These are phyloP conservation scores for Spathaspora girioi DNA, from an alignment of 805 yeast genomes.

Conservation along the genomic window DNA sequence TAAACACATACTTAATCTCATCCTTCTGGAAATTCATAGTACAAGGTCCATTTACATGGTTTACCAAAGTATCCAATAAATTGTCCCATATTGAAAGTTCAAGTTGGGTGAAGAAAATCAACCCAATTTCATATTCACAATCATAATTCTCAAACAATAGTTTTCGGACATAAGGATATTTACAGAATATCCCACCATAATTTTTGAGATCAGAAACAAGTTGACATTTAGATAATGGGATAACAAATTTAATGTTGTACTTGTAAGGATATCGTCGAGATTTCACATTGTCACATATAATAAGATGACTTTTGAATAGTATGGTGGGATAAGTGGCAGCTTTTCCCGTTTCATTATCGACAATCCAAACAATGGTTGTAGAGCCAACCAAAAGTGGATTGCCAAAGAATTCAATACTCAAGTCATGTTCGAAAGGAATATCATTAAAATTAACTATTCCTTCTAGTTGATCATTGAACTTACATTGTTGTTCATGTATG, in stretches of 20 bases:
- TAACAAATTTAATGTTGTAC: slow-evolving; percentile 39
- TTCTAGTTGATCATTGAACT: background rate
- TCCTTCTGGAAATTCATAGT: slow-evolving; percentile 13
- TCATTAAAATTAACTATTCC: slow-evolving; percentile 1
- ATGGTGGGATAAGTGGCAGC: slow-evolving; percentile 28
- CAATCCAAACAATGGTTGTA: slow-evolving; percentile 37
- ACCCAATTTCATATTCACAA: slow-evolving; percentile 42
- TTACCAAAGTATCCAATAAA: slow-evolving; percentile 15
- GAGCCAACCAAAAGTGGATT: slow-evolving; percentile 43
- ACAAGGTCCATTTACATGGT: slow-evolving; percentile 25
- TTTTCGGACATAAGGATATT: slow-evolving; percentile 34
- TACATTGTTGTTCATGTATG: background rate
- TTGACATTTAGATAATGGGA: slow-evolving; percentile 41
- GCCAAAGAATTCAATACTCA: slow-evolving; percentile 45
- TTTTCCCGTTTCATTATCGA: slow-evolving; percentile 10
- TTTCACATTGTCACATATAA: slow-evolving; percentile 24
- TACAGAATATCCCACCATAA: slow-evolving; percentile 28
- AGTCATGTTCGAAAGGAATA: slow-evolving; percentile 11
- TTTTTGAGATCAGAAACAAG: slow-evolving; percentile 20
- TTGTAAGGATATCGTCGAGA: slow-evolving; percentile 9
- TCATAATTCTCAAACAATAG: slow-evolving; percentile 43
- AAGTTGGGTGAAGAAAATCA: slow-evolving; percentile 22
- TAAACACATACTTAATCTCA: slow-evolving; percentile 5
- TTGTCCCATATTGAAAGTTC: slow-evolving; percentile 45
- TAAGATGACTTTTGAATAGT: slow-evolving; percentile 49